A percentile compares a stretch with the other conserved stretches of the same genome.
phyloP scores from a whole-genome alignment of 2,329 filamentous ascomycete genomes.

The Basipetospora chlamydospora region DNA sequence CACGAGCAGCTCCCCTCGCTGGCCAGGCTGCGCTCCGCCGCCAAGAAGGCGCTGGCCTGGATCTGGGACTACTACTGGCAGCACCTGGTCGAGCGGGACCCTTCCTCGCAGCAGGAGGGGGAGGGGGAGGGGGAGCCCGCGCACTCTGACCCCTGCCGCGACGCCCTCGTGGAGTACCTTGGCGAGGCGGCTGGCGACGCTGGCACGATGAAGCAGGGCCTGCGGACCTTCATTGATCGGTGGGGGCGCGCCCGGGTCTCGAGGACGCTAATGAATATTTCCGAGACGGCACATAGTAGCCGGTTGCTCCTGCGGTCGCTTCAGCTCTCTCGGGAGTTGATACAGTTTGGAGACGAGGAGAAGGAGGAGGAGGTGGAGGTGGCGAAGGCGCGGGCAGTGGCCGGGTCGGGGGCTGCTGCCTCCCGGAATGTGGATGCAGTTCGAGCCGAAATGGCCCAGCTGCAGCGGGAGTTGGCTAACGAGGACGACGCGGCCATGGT shows the following conservation, averaged over 20 bases:
- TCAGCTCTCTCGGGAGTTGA: slow-evolving; percentile 27
- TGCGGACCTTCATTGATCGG: slow-evolving; percentile 17
- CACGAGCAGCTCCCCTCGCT: slow-evolving; percentile 77
- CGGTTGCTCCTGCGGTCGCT: slow-evolving; percentile 27
- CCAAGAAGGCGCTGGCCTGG: slow-evolving; percentile 61
- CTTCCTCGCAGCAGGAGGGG: slow-evolving; percentile 9
- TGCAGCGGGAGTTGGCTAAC: not conserved
- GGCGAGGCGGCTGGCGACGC: slow-evolving; percentile 10
- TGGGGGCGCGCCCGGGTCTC: slow-evolving; percentile 24
- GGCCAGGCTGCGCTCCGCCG: slow-evolving; percentile 54
- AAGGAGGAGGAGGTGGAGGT: slow-evolving; percentile 13
- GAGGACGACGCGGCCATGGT: not conserved
- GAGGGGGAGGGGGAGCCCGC: not conserved
- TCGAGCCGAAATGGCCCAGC: slow-evolving; percentile 22
- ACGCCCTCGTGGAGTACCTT: not conserved
- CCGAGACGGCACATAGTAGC: slow-evolving; percentile 25
- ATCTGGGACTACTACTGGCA: slow-evolving; percentile 84
- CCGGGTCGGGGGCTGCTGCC: slow-evolving; percentile 34
- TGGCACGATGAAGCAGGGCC: slow-evolving; percentile 12
- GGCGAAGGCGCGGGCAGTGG: slow-evolving; percentile 20
- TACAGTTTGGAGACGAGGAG: slow-evolving; percentile 13
- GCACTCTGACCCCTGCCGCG: slow-evolving; percentile 4
- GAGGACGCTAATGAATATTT: slow-evolving; percentile 22
- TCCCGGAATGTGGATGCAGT: slow-evolving; percentile 25
- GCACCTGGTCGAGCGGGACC: too few relatives aligned